phyloP scores from a whole-genome alignment of 768 basidiomycete species.

The Suillus clintonianus region DNA sequence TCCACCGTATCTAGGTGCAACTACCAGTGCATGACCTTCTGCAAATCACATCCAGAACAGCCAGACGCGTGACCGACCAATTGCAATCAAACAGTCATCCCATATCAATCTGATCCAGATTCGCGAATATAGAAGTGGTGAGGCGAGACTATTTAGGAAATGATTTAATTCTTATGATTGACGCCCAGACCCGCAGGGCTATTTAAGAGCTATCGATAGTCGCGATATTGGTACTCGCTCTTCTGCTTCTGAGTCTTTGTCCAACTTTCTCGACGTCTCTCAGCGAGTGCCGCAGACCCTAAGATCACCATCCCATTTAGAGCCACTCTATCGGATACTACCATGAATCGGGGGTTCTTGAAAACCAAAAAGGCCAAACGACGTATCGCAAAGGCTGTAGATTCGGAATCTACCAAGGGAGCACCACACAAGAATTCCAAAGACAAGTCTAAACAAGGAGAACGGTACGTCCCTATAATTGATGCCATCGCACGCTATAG shows the following conservation, averaged over 20 bases:
- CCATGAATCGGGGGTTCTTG: constrained; percentile 26
- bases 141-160: neutral
- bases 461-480: neutral
- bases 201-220: neutral
- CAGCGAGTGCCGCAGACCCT: neutral
- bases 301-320: neutral
- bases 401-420: neutral
- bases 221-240: neutral
- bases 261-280: neutral
- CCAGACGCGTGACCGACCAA: neutral
- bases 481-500: neutral
- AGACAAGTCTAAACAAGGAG: neutral
- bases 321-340: neutral
- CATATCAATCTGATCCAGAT: neutral
- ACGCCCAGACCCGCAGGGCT: neutral
- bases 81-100: neutral
- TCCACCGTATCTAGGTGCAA: neutral
- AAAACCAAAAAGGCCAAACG: constrained; percentile 13
- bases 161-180: too few relatives aligned
- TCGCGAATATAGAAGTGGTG: neutral
- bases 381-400: constrained; percentile 8
- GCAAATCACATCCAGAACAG: neutral
- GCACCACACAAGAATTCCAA: constrained; percentile 1
- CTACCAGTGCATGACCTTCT: neutral
- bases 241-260: neutral